These are phyloP conservation scores for Citrus maxima DNA, from an alignment of 345 rosid genomes.

Conservation along the genomic window DNA sequence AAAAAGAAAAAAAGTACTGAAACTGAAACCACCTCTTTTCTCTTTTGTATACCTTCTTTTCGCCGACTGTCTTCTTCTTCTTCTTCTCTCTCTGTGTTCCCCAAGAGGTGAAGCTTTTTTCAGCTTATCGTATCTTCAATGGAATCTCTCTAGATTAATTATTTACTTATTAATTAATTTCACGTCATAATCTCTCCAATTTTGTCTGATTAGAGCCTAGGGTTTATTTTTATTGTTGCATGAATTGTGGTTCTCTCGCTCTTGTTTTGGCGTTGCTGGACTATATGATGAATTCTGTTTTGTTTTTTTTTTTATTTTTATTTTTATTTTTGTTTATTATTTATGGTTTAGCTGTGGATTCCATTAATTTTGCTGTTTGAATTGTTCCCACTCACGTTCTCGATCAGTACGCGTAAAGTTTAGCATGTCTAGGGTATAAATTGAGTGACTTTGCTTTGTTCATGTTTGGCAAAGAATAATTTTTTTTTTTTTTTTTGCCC, in stretches of 20 bases:
- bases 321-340: not conserved
- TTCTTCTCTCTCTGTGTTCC: not conserved
- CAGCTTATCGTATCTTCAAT: not conserved
- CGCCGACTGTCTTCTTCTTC: not conserved
- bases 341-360: not conserved
- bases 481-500: not conserved
- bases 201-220: constrained; percentile 28
- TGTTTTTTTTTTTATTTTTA: too few species aligned
- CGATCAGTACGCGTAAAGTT: not conserved
- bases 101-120: not conserved
- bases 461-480: not conserved
- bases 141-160: not conserved
- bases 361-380: not conserved
- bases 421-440: not conserved
- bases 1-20: not conserved
- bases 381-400: not conserved
- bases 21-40: not conserved
- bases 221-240: not conserved
- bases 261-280: too few species aligned
- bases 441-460: not conserved
- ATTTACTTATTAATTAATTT: not conserved
- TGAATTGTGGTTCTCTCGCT: not conserved
- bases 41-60: not conserved
- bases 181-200: too few species aligned
- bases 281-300: not conserved